Base-by-base conservation (phyloP, 1,284 basidiomycete species). In the Calocybe gambosa region DNA sequence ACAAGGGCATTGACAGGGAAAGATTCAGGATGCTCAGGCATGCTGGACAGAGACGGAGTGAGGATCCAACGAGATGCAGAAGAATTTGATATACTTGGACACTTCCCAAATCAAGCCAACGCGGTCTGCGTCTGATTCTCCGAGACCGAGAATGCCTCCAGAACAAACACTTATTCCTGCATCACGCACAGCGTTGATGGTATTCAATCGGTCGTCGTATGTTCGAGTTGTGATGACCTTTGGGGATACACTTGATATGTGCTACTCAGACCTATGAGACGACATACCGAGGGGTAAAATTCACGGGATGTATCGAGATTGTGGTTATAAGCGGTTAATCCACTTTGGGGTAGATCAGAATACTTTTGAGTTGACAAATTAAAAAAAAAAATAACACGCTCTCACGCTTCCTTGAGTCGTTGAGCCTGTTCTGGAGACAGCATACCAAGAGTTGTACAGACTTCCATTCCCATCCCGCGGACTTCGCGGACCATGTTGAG, bases 371-470 rank as follows among this genome's bases (percentile, higher is more conserved):
- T 19, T 34, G 15, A 34, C 48, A 50, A 28, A 40, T 40, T 5
- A 43, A 35, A 23, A 69, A 9, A 33, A n/a, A n/a, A n/a, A n/a
- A n/a, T n/a, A n/a, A n/a, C n/a, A 12, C 26, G 21, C 19, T 23
- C 51, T 56, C 62, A 89, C 86, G 95, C 95, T 69, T 94, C 84
- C 68, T 98, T 98, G 55, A 98, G 77, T 56, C 85, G 83, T 54
- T 71, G 74, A n/a, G 95, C 95, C 68, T 99, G 95, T 49, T 95
- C 93, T 18, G 93, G 85, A 2, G 84, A 83, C 38, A 99, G 74
- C 95, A 99, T 98, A 44, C 95, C 95, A 26, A 99, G 78, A 4
- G 95, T 99, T 18, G 95, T 98, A 75, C 95, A 99, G 28, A 99
- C 95, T 73, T 93, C 91, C 91, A 93, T 93, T 34, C 81, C 89